phyloP scores from a whole-genome alignment of 2,329 filamentous ascomycete species.

The Fusarium transvaalense region DNA sequence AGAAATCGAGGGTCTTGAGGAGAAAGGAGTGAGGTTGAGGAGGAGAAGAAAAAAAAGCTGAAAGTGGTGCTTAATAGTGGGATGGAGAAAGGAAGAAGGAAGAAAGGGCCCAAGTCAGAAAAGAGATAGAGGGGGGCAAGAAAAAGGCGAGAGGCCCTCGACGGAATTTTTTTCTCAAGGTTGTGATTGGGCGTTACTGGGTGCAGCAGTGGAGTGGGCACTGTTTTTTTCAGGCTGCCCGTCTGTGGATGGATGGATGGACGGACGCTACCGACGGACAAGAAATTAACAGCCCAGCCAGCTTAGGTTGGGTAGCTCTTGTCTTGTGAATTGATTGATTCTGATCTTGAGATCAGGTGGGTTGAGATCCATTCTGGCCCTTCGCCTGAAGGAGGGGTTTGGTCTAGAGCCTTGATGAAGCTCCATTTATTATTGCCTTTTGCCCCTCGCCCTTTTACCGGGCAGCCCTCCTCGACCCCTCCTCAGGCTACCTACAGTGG shows the following conservation, averaged over 20 bases:
- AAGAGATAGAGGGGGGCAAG: conserved; percentile 50
- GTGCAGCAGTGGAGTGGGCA: conserved; percentile 49
- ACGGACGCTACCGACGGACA: conserved; percentile 43
- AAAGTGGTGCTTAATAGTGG: conserved; percentile 46
- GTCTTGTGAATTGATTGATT: conserved; percentile 1
- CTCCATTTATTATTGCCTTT: conserved; percentile 13
- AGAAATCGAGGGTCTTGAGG: conserved; percentile 51
- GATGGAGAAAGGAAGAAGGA: conserved; percentile 50
- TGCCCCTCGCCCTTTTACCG: conserved; percentile 23
- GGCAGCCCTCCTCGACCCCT: conserved; percentile 18
- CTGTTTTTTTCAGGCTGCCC: conserved; percentile 28
- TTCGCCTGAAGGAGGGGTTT: conserved; percentile 21
- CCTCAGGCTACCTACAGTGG: conserved; percentile 8
- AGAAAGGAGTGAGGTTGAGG: conserved; percentile 48
- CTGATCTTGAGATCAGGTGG: neutral
- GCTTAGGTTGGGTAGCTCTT: conserved; percentile 6
- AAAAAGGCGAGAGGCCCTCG: conserved; percentile 52
- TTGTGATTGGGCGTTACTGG: conserved; percentile 54
- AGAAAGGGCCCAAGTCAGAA: conserved; percentile 47
- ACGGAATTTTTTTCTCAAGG: conserved; percentile 55
- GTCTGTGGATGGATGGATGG: conserved; percentile 30
- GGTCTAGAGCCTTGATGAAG: conserved; percentile 22
- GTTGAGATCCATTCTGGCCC: conserved; percentile 1
- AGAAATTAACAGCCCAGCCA: conserved; percentile 29
- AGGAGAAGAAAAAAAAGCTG: conserved; percentile 47